A percentile compares a stretch with the other conserved stretches of the same genome.
Evolutionary conservation across 1,284 basidiomycete genomes (phyloP).

Genomic region (Tremellales sp.): DNA sequence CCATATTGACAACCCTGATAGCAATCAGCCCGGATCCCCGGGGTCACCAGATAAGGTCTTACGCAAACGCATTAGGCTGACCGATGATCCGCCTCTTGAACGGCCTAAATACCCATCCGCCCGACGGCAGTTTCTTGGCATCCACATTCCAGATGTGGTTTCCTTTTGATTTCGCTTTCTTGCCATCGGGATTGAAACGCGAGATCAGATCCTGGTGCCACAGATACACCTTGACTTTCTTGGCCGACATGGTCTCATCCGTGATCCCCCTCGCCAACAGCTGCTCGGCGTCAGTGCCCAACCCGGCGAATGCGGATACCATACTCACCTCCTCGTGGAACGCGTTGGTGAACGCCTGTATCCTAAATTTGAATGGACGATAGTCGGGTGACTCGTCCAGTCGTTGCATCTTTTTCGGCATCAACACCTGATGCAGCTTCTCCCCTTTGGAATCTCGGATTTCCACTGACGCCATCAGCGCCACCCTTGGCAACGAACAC

Average conservation of each 20-base stretch:
- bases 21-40: background rate
- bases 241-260: conserved; percentile 54
- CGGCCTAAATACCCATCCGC: conserved; percentile 85
- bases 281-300: conserved; percentile 4
- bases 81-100: conserved; percentile 85
- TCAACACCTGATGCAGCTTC: conserved; percentile 94
- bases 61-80: conserved; percentile 70
- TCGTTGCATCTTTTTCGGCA: conserved; percentile 97
- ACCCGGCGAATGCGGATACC: background rate
- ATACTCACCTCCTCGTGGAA: conserved; percentile 81
- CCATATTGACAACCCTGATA: conserved; percentile 58
- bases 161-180: conserved; percentile 98
- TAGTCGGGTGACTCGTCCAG: conserved; percentile 94
- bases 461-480: conserved; percentile 62
- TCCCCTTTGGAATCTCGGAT: conserved; percentile 91
- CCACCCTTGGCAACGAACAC: conserved; percentile 32
- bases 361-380: conserved; percentile 98
- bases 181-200: conserved; percentile 97
- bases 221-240: conserved; percentile 89
- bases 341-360: conserved; percentile 95
- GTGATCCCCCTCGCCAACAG: conserved; percentile 49
- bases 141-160: conserved; percentile 99
- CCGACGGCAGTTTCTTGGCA: conserved; percentile 74
- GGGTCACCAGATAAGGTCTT: conserved; percentile 22
- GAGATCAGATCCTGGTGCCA: conserved; percentile 91